These are phyloP conservation scores for Aspergillus haitiensis DNA, from an alignment of 495 filamentous ascomycete species.

Conservation along the genomic window DNA sequence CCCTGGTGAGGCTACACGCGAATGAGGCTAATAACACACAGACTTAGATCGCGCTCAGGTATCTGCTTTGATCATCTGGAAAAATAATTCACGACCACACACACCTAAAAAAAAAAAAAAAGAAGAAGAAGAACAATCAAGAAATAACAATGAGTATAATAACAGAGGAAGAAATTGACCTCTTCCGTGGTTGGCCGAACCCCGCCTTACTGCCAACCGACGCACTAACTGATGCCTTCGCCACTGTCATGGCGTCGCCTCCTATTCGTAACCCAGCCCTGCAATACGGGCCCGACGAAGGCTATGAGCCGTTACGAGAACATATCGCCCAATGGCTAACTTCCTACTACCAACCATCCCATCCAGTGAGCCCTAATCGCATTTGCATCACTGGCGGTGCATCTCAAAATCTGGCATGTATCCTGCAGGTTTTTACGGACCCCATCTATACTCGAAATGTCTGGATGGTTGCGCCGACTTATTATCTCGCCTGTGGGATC, in stretches of 20 bases:
- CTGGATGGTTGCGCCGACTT: constrained; percentile 79
- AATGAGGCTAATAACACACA: neutral
- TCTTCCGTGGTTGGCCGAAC: constrained; percentile 71
- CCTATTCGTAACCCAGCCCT: constrained; percentile 57
- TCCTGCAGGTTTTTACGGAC: constrained; percentile 76
- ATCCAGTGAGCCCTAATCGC: constrained; percentile 49
- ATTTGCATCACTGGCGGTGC: constrained; percentile 84
- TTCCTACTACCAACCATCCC: constrained; percentile 54
- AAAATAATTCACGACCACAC: constrained; percentile 1
- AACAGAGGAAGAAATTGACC: constrained; percentile 53
- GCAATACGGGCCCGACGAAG: constrained; percentile 76
- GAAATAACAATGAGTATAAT: neutral
- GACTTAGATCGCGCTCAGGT: neutral
- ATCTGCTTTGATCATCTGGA: neutral
- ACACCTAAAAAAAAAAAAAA: neutral
- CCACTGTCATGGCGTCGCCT: constrained; percentile 57
- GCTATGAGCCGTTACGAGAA: constrained; percentile 63
- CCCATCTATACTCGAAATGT: constrained; percentile 70
- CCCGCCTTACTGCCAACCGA: constrained; percentile 65
- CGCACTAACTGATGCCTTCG: constrained; percentile 56
- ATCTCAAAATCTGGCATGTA: constrained; percentile 68
- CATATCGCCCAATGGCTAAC: constrained; percentile 70
- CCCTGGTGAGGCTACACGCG: neutral
- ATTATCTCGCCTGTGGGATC: constrained; percentile 73
- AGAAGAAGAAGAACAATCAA: neutral